A percentile compares a stretch with the other conserved stretches of the same genome.
These are phyloP conservation scores for Neurospora africana DNA, from an alignment of 495 filamentous ascomycete genomes.

Conservation along the genomic window DNA sequence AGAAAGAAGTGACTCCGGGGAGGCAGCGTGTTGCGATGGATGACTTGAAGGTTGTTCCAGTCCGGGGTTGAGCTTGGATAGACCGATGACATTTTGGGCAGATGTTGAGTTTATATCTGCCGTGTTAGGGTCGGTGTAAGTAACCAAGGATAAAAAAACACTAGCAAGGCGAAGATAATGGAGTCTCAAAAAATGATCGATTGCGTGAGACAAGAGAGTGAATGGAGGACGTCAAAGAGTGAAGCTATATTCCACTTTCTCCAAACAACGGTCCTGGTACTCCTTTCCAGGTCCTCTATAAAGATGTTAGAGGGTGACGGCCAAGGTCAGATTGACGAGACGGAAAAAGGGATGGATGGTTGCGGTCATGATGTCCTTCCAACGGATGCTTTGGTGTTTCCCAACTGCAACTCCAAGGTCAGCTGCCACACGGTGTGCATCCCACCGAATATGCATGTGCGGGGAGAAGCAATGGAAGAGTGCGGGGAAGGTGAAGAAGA, in stretches of 20 bases:
- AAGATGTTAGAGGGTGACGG: not conserved
- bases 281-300: no score
- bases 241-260: no score
- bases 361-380: not conserved
- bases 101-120: not conserved
- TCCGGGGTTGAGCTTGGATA: conserved; percentile 30
- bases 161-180: not conserved
- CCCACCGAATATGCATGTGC: not conserved
- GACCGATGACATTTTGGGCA: not conserved
- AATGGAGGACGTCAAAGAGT: no score
- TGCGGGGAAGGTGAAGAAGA: not conserved
- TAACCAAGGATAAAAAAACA: not conserved
- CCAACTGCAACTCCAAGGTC: not conserved
- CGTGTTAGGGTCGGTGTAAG: not conserved
- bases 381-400: not conserved
- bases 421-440: not conserved
- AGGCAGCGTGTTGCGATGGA: conserved; percentile 53
- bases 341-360: not conserved
- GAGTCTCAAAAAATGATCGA: not conserved
- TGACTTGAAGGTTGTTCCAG: conserved; percentile 50
- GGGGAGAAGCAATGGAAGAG: not conserved
- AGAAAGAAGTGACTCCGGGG: conserved; percentile 52
- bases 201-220: not conserved
- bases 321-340: not conserved
- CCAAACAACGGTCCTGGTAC: no score